phyloP scores from a whole-genome alignment of 345 rosid genomes.

The Odontarrhena argentea region DNA sequence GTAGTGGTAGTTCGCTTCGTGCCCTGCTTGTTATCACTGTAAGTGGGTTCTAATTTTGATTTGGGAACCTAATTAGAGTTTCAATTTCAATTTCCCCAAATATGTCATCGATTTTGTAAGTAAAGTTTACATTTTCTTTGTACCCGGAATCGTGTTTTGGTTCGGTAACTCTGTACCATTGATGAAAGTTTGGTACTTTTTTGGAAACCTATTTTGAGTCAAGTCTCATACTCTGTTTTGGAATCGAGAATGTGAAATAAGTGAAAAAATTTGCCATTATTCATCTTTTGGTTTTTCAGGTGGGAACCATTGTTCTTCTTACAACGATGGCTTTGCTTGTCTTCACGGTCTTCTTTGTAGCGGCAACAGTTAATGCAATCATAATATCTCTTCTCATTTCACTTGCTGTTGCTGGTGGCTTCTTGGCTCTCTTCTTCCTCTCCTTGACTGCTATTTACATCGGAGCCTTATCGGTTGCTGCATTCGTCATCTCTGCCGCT shows the following conservation, averaged over 20 bases:
- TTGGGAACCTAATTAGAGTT: background rate
- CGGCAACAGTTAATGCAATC: slow-evolving; percentile 77
- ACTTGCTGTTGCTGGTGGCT: slow-evolving; percentile 84
- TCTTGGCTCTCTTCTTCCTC: slow-evolving; percentile 77
- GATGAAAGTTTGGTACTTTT: slow-evolving; percentile 25
- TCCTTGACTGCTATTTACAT: slow-evolving; percentile 70
- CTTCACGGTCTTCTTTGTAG: slow-evolving; percentile 77
- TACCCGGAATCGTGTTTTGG: too few species aligned
- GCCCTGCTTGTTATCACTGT: slow-evolving; percentile 80
- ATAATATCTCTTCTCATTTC: slow-evolving; percentile 74
- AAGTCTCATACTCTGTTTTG: background rate
- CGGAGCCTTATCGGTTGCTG: slow-evolving; percentile 74
- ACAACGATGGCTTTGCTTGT: slow-evolving; percentile 68
- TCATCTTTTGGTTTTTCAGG: slow-evolving; percentile 47
- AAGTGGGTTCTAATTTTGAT: slow-evolving; percentile 36
- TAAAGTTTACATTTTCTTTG: background rate
- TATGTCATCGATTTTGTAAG: background rate
- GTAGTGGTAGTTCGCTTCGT: slow-evolving; percentile 77
- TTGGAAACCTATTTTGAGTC: slow-evolving; percentile 21
- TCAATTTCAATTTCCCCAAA: slow-evolving; percentile 6
- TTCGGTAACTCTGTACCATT: background rate
- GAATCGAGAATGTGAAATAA: too few species aligned
- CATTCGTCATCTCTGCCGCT: slow-evolving; percentile 66
- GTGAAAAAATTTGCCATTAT: background rate
- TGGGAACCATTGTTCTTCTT: slow-evolving; percentile 71